Conservation (phyloP, 2,329 filamentous ascomycete genomes). For the Aspergillus spinulosporus region DNA sequence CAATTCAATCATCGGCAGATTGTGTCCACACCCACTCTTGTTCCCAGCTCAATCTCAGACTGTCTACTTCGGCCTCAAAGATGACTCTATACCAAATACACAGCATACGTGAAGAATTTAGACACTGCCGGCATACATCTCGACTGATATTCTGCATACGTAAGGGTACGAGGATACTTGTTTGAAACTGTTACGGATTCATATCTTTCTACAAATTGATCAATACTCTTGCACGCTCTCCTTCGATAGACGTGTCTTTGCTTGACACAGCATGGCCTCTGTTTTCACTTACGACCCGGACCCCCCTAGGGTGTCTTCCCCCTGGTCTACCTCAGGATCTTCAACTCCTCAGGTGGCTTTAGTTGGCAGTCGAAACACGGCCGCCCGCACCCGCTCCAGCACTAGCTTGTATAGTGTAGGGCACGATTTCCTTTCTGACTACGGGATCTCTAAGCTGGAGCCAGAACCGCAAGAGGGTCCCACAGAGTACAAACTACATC, state of each 20-base stretch:
- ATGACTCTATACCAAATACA: slow-evolving; percentile 23
- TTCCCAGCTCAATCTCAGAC: neutral
- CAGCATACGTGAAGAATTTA: slow-evolving; percentile 12
- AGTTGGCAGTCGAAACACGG: slow-evolving; percentile 25
- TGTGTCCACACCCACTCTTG: neutral
- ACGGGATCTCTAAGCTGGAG: slow-evolving; percentile 72
- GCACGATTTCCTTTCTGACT: slow-evolving; percentile 51
- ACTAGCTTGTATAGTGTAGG: slow-evolving; percentile 43
- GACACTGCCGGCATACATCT: slow-evolving; percentile 10
- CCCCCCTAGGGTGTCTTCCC: slow-evolving; percentile 82
- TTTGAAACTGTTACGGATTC: slow-evolving; percentile 6
- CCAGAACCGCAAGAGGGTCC: slow-evolving; percentile 92
- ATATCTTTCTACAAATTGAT: neutral
- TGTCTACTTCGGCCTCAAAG: slow-evolving; percentile 14
- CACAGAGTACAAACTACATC: slow-evolving; percentile 93
- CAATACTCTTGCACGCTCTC: too few species aligned
- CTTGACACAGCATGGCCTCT: slow-evolving; percentile 67
- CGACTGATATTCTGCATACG: slow-evolving; percentile 12
- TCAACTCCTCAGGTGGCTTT: slow-evolving; percentile 40
- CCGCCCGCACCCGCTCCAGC: slow-evolving; percentile 32
- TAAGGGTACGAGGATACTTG: slow-evolving; percentile 4
- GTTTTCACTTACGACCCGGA: slow-evolving; percentile 95
- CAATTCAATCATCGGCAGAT: neutral
- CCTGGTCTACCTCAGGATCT: slow-evolving; percentile 69
- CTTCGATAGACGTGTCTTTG: neutral